phyloP scores from a whole-genome alignment of 805 yeast species.

The Hanseniaspora lindneri region DNA sequence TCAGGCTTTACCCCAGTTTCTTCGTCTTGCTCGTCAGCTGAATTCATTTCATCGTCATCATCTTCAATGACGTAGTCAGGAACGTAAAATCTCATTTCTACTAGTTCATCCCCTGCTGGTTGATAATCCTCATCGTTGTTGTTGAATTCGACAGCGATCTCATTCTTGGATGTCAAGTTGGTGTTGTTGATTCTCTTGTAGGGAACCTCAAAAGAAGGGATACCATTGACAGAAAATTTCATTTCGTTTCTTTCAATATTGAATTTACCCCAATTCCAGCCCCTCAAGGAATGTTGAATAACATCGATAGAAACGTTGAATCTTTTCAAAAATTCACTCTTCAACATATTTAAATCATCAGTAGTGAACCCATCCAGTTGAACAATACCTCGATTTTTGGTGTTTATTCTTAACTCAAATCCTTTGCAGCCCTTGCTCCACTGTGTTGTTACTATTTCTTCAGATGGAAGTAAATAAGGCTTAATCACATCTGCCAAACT shows the following conservation, averaged over 20 bases:
- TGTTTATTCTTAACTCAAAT: conserved; percentile 76
- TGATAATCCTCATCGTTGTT: conserved; percentile 42
- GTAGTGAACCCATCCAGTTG: conserved; percentile 84
- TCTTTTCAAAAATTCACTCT: conserved; percentile 69
- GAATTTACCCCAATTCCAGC: conserved; percentile 98
- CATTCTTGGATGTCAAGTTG: conserved; percentile 82
- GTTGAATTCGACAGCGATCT: conserved; percentile 81
- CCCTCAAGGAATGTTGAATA: conserved; percentile 84
- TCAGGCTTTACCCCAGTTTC: conserved; percentile 19
- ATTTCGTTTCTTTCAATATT: conserved; percentile 88
- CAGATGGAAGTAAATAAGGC: conserved; percentile 82
- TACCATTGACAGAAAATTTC: conserved; percentile 70
- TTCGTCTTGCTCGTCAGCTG: too few relatives aligned
- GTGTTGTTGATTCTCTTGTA: conserved; percentile 69
- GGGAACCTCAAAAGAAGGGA: conserved; percentile 87
- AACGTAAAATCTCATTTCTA: conserved; percentile 83
- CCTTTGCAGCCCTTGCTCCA: conserved; percentile 96
- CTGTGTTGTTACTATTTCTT: conserved; percentile 62
- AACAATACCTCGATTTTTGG: conserved; percentile 76
- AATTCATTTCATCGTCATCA: too few relatives aligned
- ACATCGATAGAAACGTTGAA: conserved; percentile 65
- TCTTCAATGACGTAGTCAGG: conserved; percentile 61
- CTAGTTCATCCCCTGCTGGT: conserved; percentile 87
- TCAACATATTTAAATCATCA: conserved; percentile 68
- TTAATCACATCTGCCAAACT: conserved; percentile 38